Base-by-base conservation (phyloP, 345 rosid species). In the Eucalyptus tenuipes region DNA sequence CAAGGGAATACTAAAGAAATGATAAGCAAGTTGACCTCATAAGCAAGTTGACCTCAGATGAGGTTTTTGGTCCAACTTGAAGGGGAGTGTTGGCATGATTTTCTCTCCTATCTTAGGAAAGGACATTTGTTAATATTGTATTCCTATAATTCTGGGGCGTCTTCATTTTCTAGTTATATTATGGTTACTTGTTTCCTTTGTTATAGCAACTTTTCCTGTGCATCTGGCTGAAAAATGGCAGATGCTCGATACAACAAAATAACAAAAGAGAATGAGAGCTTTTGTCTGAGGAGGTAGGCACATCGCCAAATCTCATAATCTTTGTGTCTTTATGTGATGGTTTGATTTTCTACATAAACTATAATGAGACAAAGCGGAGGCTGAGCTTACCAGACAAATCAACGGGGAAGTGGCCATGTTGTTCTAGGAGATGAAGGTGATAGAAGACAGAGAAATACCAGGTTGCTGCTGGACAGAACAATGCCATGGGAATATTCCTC, bases 401-500 rank as follows among this genome's bases (percentile, higher is more conserved):
- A 49, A 40, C 68, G 0, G 86, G 93, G 37, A 55, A 88, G 55
- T 93, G 47, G 2, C 90, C 88, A 55, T 92, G 86, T 66, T 64
- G 48, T 25, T 20, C 25, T 82, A 86, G 89, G 50, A 90, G 88
- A 75, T 91, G 85, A 8, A 91, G 29, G 84, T 91, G 92, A 24
- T 64, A 49, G 18, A 92, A 89, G 31, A 90, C 6, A 5, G 92
- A 90, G 50, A 95, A 90, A 25, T 89, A 90, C 6, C 88, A 79
- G 0, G 93, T 90, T 3, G 93, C 88, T 90, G 71, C 90, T 0
- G 94, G 91, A 92, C 92, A 93, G 22, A 94, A 84, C n/a, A 92
- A 92, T 37, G 90, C 95, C 90, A 94, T 93, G 49, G 92, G 95
- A 86, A 95, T 92, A 59, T 92, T 92, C 92, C 90, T 92, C 22